These are phyloP conservation scores for Colletotrichum ledebouriae DNA, from an alignment of 2,329 filamentous ascomycete genomes.

Conservation along the genomic window DNA sequence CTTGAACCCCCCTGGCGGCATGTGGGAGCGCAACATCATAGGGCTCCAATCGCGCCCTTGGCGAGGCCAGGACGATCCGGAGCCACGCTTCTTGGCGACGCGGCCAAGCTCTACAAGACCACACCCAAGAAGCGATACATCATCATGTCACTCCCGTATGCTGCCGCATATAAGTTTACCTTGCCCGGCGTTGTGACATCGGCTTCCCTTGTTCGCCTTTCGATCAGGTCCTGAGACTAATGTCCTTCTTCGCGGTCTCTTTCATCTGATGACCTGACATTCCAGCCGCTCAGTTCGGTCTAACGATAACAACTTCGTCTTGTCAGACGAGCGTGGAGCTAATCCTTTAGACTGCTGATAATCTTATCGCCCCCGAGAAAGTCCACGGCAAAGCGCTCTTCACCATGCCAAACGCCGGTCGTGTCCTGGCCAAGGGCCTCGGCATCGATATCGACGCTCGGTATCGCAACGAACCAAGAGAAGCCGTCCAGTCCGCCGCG, in stretches of 20 bases:
- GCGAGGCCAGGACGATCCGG: slow-evolving; percentile 40
- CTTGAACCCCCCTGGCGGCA: slow-evolving; percentile 25
- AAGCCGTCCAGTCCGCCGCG: slow-evolving; percentile 48
- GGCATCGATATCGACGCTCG: slow-evolving; percentile 51
- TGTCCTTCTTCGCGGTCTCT: neutral
- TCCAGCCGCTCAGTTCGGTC: neutral
- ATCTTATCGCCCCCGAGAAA: neutral
- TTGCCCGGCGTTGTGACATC: neutral
- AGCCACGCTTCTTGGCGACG: slow-evolving; percentile 41
- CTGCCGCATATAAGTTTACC: slow-evolving; percentile 35
- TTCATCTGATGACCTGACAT: neutral
- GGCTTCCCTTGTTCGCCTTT: neutral
- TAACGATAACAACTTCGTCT: neutral
- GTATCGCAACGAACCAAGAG: slow-evolving; percentile 45
- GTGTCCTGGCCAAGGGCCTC: slow-evolving; percentile 47
- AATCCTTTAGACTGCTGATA: neutral
- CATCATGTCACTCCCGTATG: slow-evolving; percentile 19
- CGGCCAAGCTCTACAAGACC: slow-evolving; percentile 33
- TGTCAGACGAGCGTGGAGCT: neutral
- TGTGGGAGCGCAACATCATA: slow-evolving; percentile 36
- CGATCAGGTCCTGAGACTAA: slow-evolving; percentile 13
- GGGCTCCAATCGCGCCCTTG: slow-evolving; percentile 34
- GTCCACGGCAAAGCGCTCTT: neutral
- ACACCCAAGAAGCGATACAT: slow-evolving; percentile 39
- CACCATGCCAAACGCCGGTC: slow-evolving; percentile 44